Base-by-base conservation (phyloP, 2,329 filamentous ascomycete genomes). In the Grosmannia penicillata region DNA sequence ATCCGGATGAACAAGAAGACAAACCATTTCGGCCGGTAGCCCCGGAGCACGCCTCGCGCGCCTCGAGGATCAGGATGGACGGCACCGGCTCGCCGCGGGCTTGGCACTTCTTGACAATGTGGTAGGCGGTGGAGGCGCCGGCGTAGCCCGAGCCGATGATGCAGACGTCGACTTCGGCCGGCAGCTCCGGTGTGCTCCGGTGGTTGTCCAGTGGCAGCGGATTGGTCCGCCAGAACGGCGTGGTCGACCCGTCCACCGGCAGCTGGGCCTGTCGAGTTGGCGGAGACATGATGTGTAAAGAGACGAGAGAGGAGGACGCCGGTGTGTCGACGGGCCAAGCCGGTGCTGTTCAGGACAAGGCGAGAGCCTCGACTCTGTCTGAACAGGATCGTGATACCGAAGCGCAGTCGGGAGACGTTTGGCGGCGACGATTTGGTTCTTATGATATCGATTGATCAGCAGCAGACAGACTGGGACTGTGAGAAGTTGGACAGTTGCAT, bases 111-210 rank as follows among this genome's bases (percentile, higher is more conserved):
- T 50, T 47, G 14, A 56, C 38, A n/a, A 58, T 54, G 41, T 69
- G 59, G 32, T 64, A 63, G 0, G 59, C 59, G 5, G 60, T 56
- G 1, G 58, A 56, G 1, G 59, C 56, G 3, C 66, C 66, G 5
- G 65, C 54, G 38, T 60, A 65, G 0, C 66, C 66, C 13, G 61
- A 58, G 1, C 65, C 66, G 8, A 69, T 56, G 27, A 70, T 59
- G 14, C 60, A 54, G 36, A 70, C 57, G 33, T 69, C 63, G 23
- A 53, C 56, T 23, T 58, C 41, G 0, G 45, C 32, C 0, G 64
- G 65, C 1, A 69, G 47, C 8, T 45, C 44, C 4, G 54, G 47
- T 1, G 54, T 59, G 22, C 53, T 59, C n/a, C 60, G 54, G 43
- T 60, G 51, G 38, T 56, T 51, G 40, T 65, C 60, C 3, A 68